Percentiles rank a stretch among this genome's conserved stretches.
These are phyloP conservation scores for Ophiostoma perfectum DNA, from an alignment of 2,329 filamentous ascomycete species.

Conservation along the genomic window DNA sequence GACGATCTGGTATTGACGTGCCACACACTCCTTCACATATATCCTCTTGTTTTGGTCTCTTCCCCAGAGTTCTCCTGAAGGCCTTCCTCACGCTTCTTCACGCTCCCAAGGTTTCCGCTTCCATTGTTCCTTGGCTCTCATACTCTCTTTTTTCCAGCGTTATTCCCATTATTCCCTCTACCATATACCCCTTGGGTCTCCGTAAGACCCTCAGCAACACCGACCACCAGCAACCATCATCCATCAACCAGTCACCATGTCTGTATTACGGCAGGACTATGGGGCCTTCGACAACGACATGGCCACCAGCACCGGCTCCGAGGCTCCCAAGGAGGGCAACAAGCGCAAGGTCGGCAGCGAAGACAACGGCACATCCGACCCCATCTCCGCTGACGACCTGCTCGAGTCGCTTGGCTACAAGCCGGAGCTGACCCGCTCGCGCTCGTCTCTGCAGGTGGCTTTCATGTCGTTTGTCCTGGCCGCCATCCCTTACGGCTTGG, in stretches of 20 bases:
- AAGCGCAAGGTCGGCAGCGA: constrained; percentile 12
- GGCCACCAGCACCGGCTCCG: neutral
- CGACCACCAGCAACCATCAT: neutral
- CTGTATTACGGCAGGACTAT: constrained; percentile 15
- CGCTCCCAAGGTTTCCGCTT: neutral
- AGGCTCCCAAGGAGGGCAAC: neutral
- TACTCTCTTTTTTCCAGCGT: neutral
- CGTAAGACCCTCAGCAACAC: neutral
- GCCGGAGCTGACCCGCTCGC: constrained; percentile 8
- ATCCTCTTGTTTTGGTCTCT: neutral
- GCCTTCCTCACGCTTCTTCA: neutral
- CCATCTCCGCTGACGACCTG: constrained; percentile 11
- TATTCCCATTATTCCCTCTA: no score
- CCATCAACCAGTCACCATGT: neutral
- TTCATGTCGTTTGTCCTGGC: constrained; percentile 15
- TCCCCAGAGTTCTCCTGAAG: no score
- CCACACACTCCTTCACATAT: constrained; percentile 5
- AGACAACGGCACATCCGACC: constrained; percentile 3
- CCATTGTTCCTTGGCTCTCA: constrained; percentile 10
- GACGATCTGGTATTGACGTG: constrained; percentile 15
- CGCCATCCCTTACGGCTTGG: constrained; percentile 10
- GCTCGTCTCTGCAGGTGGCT: constrained; percentile 13
- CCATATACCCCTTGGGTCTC: neutral
- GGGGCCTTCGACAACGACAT: constrained; percentile 8
- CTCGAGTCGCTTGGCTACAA: constrained; percentile 13